Conservation (phyloP, 139 green algal species). For the Chlorella ohadii region DNA sequence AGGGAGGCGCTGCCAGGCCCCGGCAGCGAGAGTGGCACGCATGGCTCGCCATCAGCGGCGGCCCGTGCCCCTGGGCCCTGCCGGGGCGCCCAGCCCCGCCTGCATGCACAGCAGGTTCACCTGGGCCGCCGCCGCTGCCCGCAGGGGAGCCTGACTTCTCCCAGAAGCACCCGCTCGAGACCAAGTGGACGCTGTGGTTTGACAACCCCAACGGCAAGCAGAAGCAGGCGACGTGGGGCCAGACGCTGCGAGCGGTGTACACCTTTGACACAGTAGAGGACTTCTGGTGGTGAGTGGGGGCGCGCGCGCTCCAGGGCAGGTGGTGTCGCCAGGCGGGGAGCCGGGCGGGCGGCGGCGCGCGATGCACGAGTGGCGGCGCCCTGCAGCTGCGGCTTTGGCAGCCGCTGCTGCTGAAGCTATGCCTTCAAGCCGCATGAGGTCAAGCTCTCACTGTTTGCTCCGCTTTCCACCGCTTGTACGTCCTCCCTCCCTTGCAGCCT, state of each 20-base stretch:
- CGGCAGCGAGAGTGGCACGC: no score
- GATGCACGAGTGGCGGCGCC: no score
- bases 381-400: no score
- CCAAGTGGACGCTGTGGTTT: slow-evolving; percentile 97
- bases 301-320: no score
- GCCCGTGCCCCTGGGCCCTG: neutral
- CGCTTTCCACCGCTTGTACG: neutral
- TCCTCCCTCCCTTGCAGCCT: slow-evolving; percentile 71
- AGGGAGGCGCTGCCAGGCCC: neutral
- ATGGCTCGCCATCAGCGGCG: no score
- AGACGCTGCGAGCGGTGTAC: slow-evolving; percentile 87
- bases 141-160: slow-evolving; percentile 65
- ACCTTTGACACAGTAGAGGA: slow-evolving; percentile 98
- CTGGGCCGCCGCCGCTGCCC: neutral
- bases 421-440: no score
- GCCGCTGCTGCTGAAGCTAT: no score
- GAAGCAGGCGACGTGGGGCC: slow-evolving; percentile 75
- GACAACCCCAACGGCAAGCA: slow-evolving; percentile 90
- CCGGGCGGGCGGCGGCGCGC: neutral
- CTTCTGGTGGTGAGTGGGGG: slow-evolving; percentile 95
- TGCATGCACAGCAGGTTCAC: neutral
- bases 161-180: slow-evolving; percentile 89
- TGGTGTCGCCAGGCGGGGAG: neutral
- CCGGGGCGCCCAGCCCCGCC: neutral
- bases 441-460: no score